Evolutionary conservation across 306 rosid species (phyloP).

Genomic region (Quercus agrifolia): DNA sequence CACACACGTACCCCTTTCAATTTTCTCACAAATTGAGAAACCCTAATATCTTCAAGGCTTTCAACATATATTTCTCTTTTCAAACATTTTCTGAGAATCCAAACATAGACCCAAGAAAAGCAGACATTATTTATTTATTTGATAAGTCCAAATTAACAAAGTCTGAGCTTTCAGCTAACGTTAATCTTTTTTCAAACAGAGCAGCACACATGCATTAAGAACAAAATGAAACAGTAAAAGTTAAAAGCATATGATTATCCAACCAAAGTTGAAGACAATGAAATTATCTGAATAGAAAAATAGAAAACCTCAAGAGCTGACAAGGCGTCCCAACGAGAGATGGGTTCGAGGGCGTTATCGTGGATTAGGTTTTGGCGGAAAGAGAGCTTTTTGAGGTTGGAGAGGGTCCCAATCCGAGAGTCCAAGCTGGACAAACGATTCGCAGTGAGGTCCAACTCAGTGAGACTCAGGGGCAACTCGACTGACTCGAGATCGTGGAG

Average conservation of each 20-base stretch:
- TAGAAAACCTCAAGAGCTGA: constrained; percentile 60
- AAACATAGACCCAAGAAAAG: too few species aligned
- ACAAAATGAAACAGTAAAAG: not conserved
- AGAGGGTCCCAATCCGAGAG: constrained; percentile 66
- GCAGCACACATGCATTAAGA: not conserved
- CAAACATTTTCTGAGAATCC: too few species aligned
- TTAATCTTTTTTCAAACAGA: too few species aligned
- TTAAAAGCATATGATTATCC: not conserved
- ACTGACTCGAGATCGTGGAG: constrained; percentile 80
- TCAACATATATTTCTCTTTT: too few species aligned
- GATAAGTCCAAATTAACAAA: too few species aligned
- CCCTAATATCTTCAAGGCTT: too few species aligned
- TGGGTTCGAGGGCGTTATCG: constrained; percentile 55
- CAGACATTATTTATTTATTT: too few species aligned
- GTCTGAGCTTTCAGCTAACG: too few species aligned
- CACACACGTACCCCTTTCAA: not conserved
- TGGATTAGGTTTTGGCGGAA: constrained; percentile 80
- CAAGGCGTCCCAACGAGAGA: constrained; percentile 63
- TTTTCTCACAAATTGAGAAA: too few species aligned
- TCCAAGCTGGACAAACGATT: constrained; percentile 77
- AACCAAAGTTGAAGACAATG: not conserved
- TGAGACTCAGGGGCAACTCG: constrained; percentile 60
- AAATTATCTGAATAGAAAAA: not conserved
- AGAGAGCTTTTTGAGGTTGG: constrained; percentile 73
- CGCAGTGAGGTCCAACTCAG: constrained; percentile 86